A percentile compares a stretch with the other conserved stretches of the same genome.
Conservation (phyloP, 2,329 filamentous ascomycete genomes). For the Immersiporthe knoxdaviesiana region DNA sequence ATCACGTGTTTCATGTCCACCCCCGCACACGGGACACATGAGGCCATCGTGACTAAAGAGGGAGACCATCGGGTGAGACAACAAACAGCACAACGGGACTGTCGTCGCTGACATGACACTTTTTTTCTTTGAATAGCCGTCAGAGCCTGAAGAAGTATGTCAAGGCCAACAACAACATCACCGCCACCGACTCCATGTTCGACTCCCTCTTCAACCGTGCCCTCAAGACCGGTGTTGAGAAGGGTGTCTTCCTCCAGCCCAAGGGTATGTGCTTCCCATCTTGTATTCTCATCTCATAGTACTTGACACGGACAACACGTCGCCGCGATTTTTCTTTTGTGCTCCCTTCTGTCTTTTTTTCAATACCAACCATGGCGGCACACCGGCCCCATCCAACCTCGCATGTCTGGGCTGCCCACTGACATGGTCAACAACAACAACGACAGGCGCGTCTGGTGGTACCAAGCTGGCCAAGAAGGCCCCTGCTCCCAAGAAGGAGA, state of each 20-base stretch:
- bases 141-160: constrained; percentile 66
- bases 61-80: constrained; percentile 16
- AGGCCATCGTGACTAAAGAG: constrained; percentile 30
- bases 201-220: constrained; percentile 84
- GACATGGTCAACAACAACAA: not conserved
- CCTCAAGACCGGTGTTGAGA: constrained; percentile 79
- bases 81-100: not conserved
- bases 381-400: not conserved
- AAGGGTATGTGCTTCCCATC: constrained; percentile 68
- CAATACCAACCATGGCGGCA: not conserved
- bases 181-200: constrained; percentile 58
- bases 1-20: constrained; percentile 24
- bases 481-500: constrained; percentile 40
- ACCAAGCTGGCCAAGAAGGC: constrained; percentile 74
- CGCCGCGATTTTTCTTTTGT: not conserved
- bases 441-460: constrained; percentile 77
- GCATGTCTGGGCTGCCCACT: not conserved
- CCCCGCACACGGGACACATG: constrained; percentile 29
- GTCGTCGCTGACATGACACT: constrained; percentile 36
- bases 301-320: not conserved
- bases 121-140: constrained; percentile 44
- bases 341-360: not conserved
- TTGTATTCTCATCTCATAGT: not conserved
- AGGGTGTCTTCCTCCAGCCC: constrained; percentile 83
- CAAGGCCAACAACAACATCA: constrained; percentile 56